Evolutionary conservation across 192 early-diverging fungal species (phyloP), one percentile per base, ranked within the genome.

Genomic region (Podila verticillata): DNA sequence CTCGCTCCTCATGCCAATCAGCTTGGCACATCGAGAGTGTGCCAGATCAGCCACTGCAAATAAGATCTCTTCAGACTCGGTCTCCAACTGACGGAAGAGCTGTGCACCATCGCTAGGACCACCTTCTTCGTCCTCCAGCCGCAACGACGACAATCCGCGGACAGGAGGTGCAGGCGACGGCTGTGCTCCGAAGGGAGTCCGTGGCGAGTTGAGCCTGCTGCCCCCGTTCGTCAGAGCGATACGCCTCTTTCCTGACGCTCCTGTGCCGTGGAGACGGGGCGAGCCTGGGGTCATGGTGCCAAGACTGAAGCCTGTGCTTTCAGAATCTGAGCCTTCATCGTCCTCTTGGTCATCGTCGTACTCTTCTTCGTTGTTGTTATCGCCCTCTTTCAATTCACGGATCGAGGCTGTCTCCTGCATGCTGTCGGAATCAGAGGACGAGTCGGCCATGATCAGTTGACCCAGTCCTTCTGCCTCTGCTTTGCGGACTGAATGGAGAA

Each of bases 1-100:
- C 36, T 99, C 97, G 7, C 91, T 89, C 19, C 97, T 90, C 61
- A 95, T 92, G 22, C 89, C 89, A 48, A 99, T 85, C 61, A 98
- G 84, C 68, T 96, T 96, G 31, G 95, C 94, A 68, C 94, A 95
- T 49, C 94, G 89, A 5, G 93, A 89, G 70, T 98, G 95, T 0
- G 95, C 92, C 3, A 95, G 77, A 70, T 99, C 96, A 35, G 93
- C 91, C 9, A 91, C 91, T n/a, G 91, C 88, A 70, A 92, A 91
- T 19, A 96, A 82, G 26, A 94, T 88, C 59, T 94, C 92, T 61
- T 86, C 86, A 17, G 93, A 91, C 65, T 96, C 95, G 0, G 85
- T 79, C 59, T 91, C 73, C 28, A 93, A 86, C 58, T 89, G 89
- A 6, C 84, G 65, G 64, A 88, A 85, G 29, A 66, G 65, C 34